Conservation (phyloP, 2,329 filamentous ascomycete species). For the Ophiostoma novo-ulmi region DNA sequence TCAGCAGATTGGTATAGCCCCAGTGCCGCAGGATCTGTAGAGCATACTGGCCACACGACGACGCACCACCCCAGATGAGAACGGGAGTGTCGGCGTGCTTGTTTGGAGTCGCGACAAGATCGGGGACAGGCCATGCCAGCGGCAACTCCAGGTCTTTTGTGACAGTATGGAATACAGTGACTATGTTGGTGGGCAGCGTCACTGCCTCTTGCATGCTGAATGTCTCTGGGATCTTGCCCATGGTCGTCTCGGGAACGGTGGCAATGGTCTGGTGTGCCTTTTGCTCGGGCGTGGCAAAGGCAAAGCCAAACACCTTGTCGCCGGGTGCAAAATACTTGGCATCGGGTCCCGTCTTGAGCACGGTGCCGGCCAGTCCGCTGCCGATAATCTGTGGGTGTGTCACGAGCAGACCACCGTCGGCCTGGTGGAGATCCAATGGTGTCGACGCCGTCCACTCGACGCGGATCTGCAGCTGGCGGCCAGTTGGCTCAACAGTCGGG, state of each 20-base stretch:
- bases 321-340: conserved; percentile 5
- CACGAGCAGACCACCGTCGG: conserved; percentile 54
- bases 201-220: background rate
- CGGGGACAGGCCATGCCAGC: background rate
- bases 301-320: conserved; percentile 19
- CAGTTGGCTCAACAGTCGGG: conserved; percentile 34
- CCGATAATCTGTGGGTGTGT: conserved; percentile 46
- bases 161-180: background rate
- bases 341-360: background rate
- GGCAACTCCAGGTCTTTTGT: background rate
- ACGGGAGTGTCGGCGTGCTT: background rate
- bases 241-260: conserved; percentile 15
- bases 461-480: conserved; percentile 49
- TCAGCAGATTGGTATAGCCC: conserved; percentile 1
- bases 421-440: conserved; percentile 57
- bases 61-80: background rate
- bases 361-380: conserved; percentile 45
- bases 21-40: conserved; percentile 3
- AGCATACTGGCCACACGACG: background rate
- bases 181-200: background rate
- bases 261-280: conserved; percentile 17
- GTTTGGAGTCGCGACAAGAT: background rate
- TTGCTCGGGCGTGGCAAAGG: conserved; percentile 14
- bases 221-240: background rate
- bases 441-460: conserved; percentile 57